Conservation (phyloP, 768 basidiomycete genomes). For the Lactifluus volemus region DNA sequence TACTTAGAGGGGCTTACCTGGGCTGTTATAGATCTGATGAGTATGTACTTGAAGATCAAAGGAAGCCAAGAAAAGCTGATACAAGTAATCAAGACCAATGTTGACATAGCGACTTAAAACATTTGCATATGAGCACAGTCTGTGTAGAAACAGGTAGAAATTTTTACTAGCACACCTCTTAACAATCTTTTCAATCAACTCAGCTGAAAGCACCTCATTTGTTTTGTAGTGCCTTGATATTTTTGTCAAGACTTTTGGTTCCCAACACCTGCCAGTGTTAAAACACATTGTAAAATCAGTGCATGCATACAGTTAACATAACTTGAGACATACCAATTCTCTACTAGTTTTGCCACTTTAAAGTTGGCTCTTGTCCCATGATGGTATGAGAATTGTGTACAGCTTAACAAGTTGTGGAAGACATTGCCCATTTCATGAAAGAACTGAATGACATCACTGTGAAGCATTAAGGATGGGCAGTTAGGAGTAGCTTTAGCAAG, state of each 20-base stretch:
- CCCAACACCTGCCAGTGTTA: constrained; percentile 54
- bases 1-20: constrained; percentile 28
- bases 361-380: constrained; percentile 80
- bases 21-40: too few relatives aligned
- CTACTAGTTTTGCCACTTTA: constrained; percentile 89
- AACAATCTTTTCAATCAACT: constrained; percentile 72
- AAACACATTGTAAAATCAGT: not conserved
- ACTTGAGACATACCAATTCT: constrained; percentile 55
- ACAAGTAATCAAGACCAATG: constrained; percentile 71
- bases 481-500: constrained; percentile 77
- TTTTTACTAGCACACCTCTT: constrained; percentile 42
- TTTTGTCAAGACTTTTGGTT: constrained; percentile 60
- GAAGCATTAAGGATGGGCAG: constrained; percentile 77
- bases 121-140: not conserved
- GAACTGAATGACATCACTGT: constrained; percentile 82
- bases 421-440: constrained; percentile 79
- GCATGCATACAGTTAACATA: not conserved
- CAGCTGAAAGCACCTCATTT: constrained; percentile 57
- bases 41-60: constrained; percentile 73
- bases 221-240: constrained; percentile 81
- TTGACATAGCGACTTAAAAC: constrained; percentile 51
- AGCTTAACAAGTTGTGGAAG: constrained; percentile 49
- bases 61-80: constrained; percentile 79
- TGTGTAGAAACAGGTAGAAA: not conserved
- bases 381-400: constrained; percentile 65